These are phyloP conservation scores for Gossypium mustelinum DNA, from an alignment of 345 rosid genomes.

Conservation along the genomic window DNA sequence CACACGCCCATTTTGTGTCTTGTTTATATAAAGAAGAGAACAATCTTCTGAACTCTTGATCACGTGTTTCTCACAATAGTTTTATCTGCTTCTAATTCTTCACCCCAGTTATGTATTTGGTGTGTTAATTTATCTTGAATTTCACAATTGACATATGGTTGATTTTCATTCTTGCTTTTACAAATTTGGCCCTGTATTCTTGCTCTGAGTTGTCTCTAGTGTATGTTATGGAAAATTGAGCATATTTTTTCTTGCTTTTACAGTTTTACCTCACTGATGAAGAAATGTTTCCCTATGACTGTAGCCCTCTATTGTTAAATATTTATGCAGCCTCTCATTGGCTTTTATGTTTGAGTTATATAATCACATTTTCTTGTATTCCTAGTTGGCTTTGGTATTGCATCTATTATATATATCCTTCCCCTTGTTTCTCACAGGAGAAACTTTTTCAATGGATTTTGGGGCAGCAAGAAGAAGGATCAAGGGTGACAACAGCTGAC, in stretches of 20 bases:
- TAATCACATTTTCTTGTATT: not conserved
- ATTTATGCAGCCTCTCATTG: not conserved
- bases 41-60: not conserved
- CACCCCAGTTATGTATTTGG: not conserved
- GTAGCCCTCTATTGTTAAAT: not conserved
- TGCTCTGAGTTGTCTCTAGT: not conserved
- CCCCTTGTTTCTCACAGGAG: slow-evolving; percentile 38
- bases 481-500: slow-evolving; percentile 54
- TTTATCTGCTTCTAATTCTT: not conserved
- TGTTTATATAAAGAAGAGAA: not conserved
- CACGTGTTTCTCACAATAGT: not conserved
- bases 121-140: not conserved
- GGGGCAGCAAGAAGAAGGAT: slow-evolving; percentile 72
- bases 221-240: not conserved
- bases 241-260: too few species aligned
- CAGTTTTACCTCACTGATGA: too few species aligned
- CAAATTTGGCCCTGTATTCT: too few species aligned
- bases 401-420: not conserved
- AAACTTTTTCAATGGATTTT: slow-evolving; percentile 75
- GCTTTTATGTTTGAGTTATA: not conserved
- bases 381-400: not conserved
- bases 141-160: not conserved
- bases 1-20: not conserved
- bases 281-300: not conserved
- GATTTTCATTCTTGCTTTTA: slow-evolving; percentile 1